phyloP scores from a whole-genome alignment of 2,329 filamentous ascomycete species.

The Penicillium sp. region DNA sequence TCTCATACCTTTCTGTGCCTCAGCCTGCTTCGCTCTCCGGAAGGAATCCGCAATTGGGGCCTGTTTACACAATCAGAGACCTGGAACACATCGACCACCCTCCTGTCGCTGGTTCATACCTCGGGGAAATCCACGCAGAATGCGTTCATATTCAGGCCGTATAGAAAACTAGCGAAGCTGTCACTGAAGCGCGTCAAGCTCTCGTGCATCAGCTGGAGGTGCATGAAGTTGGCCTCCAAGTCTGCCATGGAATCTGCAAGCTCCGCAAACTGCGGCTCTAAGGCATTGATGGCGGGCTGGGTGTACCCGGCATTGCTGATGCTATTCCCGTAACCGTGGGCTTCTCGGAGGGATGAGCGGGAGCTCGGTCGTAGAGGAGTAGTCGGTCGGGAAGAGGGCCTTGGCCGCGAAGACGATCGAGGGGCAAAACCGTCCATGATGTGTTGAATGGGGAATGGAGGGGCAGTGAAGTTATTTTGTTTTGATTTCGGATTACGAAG shows the following conservation, averaged over 20 bases:
- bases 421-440: constrained; percentile 33
- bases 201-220: constrained; percentile 95
- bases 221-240: constrained; percentile 95
- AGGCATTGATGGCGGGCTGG: constrained; percentile 69
- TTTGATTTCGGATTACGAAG: neutral
- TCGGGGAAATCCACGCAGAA: constrained; percentile 98
- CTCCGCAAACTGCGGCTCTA: constrained; percentile 91
- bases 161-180: constrained; percentile 92
- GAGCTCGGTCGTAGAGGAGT: constrained; percentile 90
- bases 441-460: neutral
- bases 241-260: constrained; percentile 92
- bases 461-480: neutral
- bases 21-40: constrained; percentile 62
- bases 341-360: constrained; percentile 82
- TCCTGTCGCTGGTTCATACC: constrained; percentile 47
- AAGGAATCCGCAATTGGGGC: constrained; percentile 85
- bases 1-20: constrained; percentile 49
- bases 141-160: constrained; percentile 97
- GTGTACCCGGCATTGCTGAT: constrained; percentile 38
- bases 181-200: constrained; percentile 90
- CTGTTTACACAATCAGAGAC: constrained; percentile 30
- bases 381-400: constrained; percentile 72
- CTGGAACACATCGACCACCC: neutral
- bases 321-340: constrained; percentile 55
- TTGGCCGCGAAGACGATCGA: constrained; percentile 62